Conservation (phyloP, 805 yeast species). For the Myxozyma lipomycoides region DNA sequence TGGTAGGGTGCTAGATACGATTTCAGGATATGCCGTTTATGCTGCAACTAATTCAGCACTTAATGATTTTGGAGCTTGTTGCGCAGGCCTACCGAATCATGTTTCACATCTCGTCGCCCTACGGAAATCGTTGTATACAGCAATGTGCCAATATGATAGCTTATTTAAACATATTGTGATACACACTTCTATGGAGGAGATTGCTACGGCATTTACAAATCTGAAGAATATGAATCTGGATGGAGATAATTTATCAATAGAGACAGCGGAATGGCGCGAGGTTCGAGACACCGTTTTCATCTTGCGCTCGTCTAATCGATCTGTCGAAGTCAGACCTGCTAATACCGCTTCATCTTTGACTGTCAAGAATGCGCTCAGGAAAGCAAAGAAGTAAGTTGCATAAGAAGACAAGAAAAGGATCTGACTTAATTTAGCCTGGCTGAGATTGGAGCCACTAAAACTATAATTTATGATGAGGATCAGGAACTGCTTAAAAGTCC, state of each 20-base stretch:
- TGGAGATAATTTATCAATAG: neutral
- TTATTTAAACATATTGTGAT: slow-evolving; percentile 4
- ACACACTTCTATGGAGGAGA: slow-evolving; percentile 8
- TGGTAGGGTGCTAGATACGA: neutral
- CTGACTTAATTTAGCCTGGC: slow-evolving; percentile 10
- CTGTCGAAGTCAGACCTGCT: no score
- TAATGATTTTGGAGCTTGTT: slow-evolving; percentile 12
- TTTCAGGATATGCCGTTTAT: slow-evolving; percentile 16
- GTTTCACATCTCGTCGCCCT: slow-evolving; percentile 2
- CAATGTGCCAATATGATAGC: neutral
- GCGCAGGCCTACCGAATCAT: neutral
- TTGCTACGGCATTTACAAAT: slow-evolving; percentile 1
- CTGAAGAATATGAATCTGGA: no score
- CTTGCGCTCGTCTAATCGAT: neutral
- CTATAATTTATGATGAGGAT: slow-evolving; percentile 6
- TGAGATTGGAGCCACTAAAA: slow-evolving; percentile 7
- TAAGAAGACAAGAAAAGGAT: no score
- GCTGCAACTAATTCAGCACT: slow-evolving; percentile 8
- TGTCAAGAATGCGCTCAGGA: no score
- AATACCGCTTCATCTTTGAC: no score
- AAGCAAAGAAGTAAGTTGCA: no score
- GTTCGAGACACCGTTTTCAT: neutral
- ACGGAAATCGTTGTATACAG: slow-evolving; percentile 5
- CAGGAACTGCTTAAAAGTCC: slow-evolving; percentile 1
- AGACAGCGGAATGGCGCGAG: neutral